Percentiles rank a stretch among this genome's conserved stretches.
These are phyloP conservation scores for Coemansia sp. DNA, from an alignment of 192 early-diverging fungal genomes.

Conservation along the genomic window DNA sequence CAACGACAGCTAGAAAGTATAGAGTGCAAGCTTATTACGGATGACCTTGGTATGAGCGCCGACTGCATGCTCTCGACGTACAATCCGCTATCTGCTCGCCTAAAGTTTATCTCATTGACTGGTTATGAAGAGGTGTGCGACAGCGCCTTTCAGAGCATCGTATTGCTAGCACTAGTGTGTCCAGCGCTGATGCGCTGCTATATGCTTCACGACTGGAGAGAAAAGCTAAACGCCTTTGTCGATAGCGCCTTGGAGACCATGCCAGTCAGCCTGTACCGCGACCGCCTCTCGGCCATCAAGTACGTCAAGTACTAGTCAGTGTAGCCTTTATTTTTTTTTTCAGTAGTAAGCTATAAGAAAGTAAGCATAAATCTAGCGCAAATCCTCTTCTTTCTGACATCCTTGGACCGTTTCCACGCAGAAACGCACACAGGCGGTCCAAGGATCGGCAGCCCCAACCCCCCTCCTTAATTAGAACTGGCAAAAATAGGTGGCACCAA, in stretches of 20 bases:
- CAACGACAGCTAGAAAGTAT: background rate
- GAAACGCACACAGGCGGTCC: too few species aligned
- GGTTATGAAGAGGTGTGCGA: background rate
- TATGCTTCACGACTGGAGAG: slow-evolving; percentile 6
- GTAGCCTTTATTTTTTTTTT: background rate
- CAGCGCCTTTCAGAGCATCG: background rate
- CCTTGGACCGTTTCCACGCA: too few species aligned
- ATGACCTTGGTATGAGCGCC: background rate
- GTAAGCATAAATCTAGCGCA: background rate
- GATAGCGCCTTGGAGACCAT: background rate
- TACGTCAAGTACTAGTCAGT: background rate
- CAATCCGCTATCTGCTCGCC: background rate
- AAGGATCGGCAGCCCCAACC: too few species aligned
- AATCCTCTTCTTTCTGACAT: background rate
- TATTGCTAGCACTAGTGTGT: slow-evolving; percentile 5
- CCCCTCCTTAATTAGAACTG: too few species aligned
- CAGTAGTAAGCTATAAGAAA: background rate
- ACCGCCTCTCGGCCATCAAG: slow-evolving; percentile 6
- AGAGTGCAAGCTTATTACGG: background rate
- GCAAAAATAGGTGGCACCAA: too few species aligned
- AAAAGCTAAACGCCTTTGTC: slow-evolving; percentile 1
- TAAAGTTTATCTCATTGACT: background rate
- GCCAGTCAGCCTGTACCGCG: background rate
- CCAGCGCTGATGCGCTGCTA: background rate
- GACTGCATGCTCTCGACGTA: background rate